Percentiles rank a stretch among this genome's conserved stretches.
These are phyloP conservation scores for Blastobotrys raffinosifermentans DNA, from an alignment of 1,139 yeast genomes.

Conservation along the genomic window DNA sequence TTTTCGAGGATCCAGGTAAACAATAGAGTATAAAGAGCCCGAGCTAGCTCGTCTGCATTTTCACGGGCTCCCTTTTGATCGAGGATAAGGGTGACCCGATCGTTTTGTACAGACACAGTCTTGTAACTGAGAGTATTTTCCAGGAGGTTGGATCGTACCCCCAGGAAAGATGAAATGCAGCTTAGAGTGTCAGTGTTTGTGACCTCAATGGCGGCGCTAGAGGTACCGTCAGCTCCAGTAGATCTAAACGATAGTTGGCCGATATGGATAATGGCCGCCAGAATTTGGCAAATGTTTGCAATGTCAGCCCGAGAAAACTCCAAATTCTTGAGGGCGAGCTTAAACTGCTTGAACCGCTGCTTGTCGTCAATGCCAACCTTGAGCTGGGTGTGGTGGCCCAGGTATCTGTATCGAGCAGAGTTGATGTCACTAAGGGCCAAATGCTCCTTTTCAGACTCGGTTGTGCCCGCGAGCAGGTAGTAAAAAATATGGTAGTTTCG, in stretches of 20 bases:
- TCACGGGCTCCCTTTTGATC: conserved; percentile 39
- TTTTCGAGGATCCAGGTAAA: conserved; percentile 38
- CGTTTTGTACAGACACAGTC: conserved; percentile 35
- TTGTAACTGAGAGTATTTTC: conserved; percentile 36
- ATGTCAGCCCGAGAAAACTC: conserved; percentile 38
- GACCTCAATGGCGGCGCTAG: conserved; percentile 36
- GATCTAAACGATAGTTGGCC: conserved; percentile 37
- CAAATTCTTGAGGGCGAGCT: conserved; percentile 32
- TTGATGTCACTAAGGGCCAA: conserved; percentile 30
- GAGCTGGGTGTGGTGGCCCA: conserved; percentile 39
- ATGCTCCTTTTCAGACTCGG: conserved; percentile 35
- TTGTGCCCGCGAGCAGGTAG: conserved; percentile 36
- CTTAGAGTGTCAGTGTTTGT: conserved; percentile 33
- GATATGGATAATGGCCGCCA: conserved; percentile 39
- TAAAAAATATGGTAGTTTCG: conserved; percentile 40
- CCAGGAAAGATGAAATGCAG: conserved; percentile 36
- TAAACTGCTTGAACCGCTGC: conserved; percentile 33
- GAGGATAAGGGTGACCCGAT: conserved; percentile 38
- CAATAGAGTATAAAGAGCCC: conserved; percentile 38
- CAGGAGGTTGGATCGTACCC: conserved; percentile 36
- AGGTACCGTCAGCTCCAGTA: conserved; percentile 31
- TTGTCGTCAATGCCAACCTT: conserved; percentile 36
- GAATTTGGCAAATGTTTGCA: conserved; percentile 39
- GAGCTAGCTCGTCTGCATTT: conserved; percentile 39
- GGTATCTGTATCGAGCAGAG: conserved; percentile 32